Evolutionary conservation across 495 filamentous ascomycete genomes (phyloP), one percentile per base, ranked within the genome.

Genomic region (Penicillium salamii): DNA sequence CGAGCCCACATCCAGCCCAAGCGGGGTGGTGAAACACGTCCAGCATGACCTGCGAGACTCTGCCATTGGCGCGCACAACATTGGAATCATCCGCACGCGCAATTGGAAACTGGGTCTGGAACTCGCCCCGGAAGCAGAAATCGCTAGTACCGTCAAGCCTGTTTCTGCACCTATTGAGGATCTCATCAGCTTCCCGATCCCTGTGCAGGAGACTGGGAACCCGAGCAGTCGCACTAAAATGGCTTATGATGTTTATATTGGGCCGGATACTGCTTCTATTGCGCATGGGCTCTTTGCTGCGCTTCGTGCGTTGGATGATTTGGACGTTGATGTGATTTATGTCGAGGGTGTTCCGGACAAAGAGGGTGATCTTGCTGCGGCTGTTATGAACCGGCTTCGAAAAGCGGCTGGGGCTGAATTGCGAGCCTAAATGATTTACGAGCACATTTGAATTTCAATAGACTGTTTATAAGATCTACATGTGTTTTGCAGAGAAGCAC

Each of bases 351-450:
- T 96, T 34, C 72, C 80, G 29, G 91, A 93, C 56, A 39, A 53
- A 5, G 81, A 87, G 33, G 85, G 85, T 31, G 86, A 89, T 59
- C 82, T 91, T 46, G 89, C 90, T n/a, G 87, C 90, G 14, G 95
- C 93, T 7, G 84, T 98, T 36, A 97, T 98, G 95, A 98, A 98
- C 61, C 76, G 92, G 54, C 70, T 97, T 7, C 74, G 93, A 39
- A 97, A 97, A 71, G 92, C 92, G 28, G 91, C 93, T 35, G 77
- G 77, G 24, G 54, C 62, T 23, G 72, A 74, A 51, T 55, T 78
- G 32, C 58, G 62, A 42, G 63, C 65, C 18, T 78, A 61, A 52
- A 50, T 52, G 18, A 41, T 37, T 49, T 50, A 39, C 18, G 28
- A 20, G 51, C 36, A 50, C 21, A 35, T 11, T 32, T 19, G 29